phyloP scores from a whole-genome alignment of 306 rosid species.

The Dalbergia cultrata region DNA sequence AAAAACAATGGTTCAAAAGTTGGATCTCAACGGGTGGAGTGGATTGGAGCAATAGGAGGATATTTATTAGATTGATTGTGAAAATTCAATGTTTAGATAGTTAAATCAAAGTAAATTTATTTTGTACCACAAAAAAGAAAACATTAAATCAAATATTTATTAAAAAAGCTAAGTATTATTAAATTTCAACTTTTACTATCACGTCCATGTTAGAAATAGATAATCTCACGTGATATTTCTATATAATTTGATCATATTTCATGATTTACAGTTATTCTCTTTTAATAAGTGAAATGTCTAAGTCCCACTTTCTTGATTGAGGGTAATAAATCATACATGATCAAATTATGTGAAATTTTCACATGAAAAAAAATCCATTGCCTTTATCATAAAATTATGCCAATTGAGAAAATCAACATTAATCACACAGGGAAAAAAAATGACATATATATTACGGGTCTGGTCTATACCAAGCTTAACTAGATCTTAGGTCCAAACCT shows the following conservation, averaged over 20 bases:
- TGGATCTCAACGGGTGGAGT: slow-evolving; percentile 33
- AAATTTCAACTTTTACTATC: too few relatives aligned
- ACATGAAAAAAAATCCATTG: too few relatives aligned
- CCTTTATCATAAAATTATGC: background rate
- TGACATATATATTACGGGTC: background rate
- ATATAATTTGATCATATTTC: too few relatives aligned
- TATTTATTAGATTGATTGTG: slow-evolving; percentile 43
- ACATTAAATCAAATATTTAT: slow-evolving; percentile 12
- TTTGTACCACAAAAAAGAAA: slow-evolving; percentile 29
- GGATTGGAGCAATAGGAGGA: slow-evolving; percentile 12
- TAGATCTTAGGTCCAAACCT: background rate
- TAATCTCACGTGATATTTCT: too few relatives aligned
- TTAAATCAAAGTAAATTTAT: slow-evolving; percentile 19
- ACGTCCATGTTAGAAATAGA: too few relatives aligned
- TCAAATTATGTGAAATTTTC: too few relatives aligned
- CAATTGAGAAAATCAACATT: background rate
- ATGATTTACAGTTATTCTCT: too few relatives aligned
- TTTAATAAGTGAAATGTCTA: too few relatives aligned
- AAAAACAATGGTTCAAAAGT: background rate
- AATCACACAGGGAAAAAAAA: background rate
- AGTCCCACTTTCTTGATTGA: too few relatives aligned
- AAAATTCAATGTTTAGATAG: slow-evolving; percentile 18
- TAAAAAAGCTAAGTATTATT: background rate
- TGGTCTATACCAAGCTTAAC: background rate
- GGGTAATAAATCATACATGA: too few relatives aligned